A percentile compares a stretch with the other conserved stretches of the same genome.
These are phyloP conservation scores for Terana coerulea DNA, from an alignment of 768 basidiomycete species.

Conservation along the genomic window DNA sequence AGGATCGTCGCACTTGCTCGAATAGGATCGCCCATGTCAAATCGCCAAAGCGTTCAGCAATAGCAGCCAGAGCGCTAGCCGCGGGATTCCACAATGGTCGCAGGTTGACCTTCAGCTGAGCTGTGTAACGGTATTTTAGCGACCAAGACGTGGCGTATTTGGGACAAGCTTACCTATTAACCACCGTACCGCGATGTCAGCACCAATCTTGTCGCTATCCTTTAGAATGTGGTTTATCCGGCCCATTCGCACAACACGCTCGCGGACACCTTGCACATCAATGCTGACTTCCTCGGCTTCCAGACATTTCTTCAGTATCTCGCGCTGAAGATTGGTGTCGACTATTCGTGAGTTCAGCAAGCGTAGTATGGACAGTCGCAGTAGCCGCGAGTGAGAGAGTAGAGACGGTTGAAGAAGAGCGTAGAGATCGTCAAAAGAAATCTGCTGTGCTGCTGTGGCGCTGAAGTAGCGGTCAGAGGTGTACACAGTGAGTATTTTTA, in stretches of 20 bases:
- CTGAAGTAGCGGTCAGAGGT: not conserved
- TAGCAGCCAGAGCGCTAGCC: conserved; percentile 53
- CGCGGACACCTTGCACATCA: conserved; percentile 77
- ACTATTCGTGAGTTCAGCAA: conserved; percentile 56
- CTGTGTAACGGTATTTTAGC: conserved; percentile 32
- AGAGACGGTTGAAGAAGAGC: conserved; percentile 48
- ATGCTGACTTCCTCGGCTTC: conserved; percentile 80
- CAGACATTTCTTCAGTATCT: conserved; percentile 62
- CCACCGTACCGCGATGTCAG: conserved; percentile 69
- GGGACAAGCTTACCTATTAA: conserved; percentile 53
- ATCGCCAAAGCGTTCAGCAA: conserved; percentile 59
- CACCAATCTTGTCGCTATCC: conserved; percentile 51
- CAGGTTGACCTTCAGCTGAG: conserved; percentile 91
- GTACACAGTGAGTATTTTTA: not conserved
- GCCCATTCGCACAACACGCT: conserved; percentile 75
- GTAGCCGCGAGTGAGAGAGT: conserved; percentile 65
- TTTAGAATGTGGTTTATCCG: conserved; percentile 61
- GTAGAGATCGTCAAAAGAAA: conserved; percentile 48
- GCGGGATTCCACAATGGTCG: conserved; percentile 88
- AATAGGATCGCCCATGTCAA: conserved; percentile 71
- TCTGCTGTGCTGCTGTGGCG: not conserved
- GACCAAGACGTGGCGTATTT: not conserved
- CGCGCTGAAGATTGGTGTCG: conserved; percentile 39
- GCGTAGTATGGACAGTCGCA: conserved; percentile 63
- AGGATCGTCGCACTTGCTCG: conserved; percentile 46